Percentiles rank a stretch among this genome's conserved stretches.
phyloP scores from a whole-genome alignment of 2,329 filamentous ascomycete species.

The Alternaria atra region DNA sequence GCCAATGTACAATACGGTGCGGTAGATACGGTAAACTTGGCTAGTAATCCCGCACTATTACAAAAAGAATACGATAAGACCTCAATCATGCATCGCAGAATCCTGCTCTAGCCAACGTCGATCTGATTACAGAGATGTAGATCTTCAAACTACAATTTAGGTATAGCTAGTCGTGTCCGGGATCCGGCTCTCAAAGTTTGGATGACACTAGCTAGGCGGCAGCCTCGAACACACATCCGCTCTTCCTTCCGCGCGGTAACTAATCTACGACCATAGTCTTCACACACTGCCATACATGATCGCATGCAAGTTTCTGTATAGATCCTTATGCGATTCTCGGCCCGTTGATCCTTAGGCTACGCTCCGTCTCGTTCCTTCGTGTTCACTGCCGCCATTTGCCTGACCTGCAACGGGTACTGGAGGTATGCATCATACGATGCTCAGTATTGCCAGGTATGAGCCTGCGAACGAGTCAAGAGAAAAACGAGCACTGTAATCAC shows the following conservation, averaged over 20 bases:
- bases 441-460: neutral
- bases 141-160: neutral
- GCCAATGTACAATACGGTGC: neutral
- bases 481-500: neutral
- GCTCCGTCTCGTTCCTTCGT: neutral
- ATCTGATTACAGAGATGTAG: neutral
- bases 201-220: neutral
- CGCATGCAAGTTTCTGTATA: neutral
- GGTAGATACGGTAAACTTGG: neutral
- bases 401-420: neutral
- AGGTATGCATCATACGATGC: neutral
- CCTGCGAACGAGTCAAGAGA: neutral
- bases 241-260: slow-evolving; percentile 2
- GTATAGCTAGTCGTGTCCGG: neutral
- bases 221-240: neutral
- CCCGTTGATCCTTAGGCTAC: neutral
- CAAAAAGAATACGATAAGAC: neutral
- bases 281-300: neutral
- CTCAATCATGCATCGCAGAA: neutral
- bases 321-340: neutral
- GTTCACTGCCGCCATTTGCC: neutral
- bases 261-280: neutral
- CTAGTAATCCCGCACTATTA: neutral
- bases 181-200: neutral
- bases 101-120: neutral